A percentile compares a stretch with the other conserved stretches of the same genome.
phyloP scores from a whole-genome alignment of 441 rosid species.

The Croton laevigatus region DNA sequence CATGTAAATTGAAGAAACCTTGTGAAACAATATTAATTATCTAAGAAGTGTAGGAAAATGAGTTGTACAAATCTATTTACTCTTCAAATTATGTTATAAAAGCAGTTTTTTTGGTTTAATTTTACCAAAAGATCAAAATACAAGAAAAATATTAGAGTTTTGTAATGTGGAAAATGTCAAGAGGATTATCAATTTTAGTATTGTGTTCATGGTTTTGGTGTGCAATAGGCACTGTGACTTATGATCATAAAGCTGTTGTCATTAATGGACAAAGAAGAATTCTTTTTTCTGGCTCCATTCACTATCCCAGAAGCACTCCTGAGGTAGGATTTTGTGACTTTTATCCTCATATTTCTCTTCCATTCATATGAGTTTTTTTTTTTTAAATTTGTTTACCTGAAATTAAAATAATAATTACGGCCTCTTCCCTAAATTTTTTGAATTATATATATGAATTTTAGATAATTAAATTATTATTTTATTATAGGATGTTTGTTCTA shows the following conservation, averaged over 20 bases:
- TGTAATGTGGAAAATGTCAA: constrained; percentile 11
- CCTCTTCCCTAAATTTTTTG: too few relatives aligned
- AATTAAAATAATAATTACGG: too few relatives aligned
- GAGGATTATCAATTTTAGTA: constrained; percentile 19
- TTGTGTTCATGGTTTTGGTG: constrained; percentile 39
- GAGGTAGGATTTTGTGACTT: constrained; percentile 30
- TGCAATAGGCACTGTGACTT: constrained; percentile 45
- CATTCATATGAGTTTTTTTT: background rate
- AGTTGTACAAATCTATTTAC: background rate
- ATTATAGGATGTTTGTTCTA: too few relatives aligned
- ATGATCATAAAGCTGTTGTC: constrained; percentile 45
- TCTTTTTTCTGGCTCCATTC: constrained; percentile 47
- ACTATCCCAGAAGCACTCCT: constrained; percentile 53
- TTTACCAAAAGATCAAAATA: too few relatives aligned
- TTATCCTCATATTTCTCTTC: background rate
- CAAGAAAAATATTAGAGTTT: too few relatives aligned
- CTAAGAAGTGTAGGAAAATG: background rate
- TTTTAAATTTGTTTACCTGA: background rate
- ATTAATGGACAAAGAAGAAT: constrained; percentile 52
- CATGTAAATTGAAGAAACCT: background rate
- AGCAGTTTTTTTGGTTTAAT: background rate
- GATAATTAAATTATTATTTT: too few relatives aligned
- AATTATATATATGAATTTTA: too few relatives aligned
- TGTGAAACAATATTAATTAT: background rate
- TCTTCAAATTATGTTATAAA: constrained; percentile 4